phyloP scores from a whole-genome alignment of 805 yeast species.

The Isabelozyma gotoi region DNA sequence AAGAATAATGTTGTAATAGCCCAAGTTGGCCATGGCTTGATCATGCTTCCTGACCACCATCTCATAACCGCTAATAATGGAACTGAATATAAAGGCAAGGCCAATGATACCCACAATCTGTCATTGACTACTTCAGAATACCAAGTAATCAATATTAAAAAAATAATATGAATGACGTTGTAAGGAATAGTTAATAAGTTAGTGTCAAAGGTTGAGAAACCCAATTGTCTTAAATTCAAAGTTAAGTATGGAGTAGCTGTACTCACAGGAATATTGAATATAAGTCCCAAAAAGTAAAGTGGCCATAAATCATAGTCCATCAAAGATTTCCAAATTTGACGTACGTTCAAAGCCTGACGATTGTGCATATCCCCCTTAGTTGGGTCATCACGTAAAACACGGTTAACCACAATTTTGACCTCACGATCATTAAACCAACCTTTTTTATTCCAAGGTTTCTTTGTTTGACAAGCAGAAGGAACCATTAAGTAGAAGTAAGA shows the following conservation, averaged over 20 bases:
- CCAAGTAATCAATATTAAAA: conserved; percentile 35
- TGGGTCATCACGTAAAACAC: conserved; percentile 64
- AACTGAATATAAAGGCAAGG: conserved; percentile 13
- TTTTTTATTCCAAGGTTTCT: conserved; percentile 42
- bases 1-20: conserved; percentile 26
- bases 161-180: conserved; percentile 28
- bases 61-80: conserved; percentile 31
- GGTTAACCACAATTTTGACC: conserved; percentile 56
- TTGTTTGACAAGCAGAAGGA: conserved; percentile 52
- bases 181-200: conserved; percentile 23
- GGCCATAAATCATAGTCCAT: conserved; percentile 58
- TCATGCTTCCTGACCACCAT: conserved; percentile 43
- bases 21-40: conserved; percentile 43
- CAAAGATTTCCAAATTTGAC: conserved; percentile 39
- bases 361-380: conserved; percentile 62
- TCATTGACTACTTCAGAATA: conserved; percentile 32
- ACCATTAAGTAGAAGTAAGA: conserved; percentile 47
- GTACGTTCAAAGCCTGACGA: conserved; percentile 48
- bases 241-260: conserved; percentile 41
- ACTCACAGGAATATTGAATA: conserved; percentile 21
- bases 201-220: conserved; percentile 20
- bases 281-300: conserved; percentile 46
- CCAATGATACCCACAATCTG: conserved; percentile 11
- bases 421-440: conserved; percentile 54
- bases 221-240: conserved; percentile 33